These are phyloP conservation scores for Pelargonium fulgidum DNA, from an alignment of 441 rosid species.

Conservation along the genomic window DNA sequence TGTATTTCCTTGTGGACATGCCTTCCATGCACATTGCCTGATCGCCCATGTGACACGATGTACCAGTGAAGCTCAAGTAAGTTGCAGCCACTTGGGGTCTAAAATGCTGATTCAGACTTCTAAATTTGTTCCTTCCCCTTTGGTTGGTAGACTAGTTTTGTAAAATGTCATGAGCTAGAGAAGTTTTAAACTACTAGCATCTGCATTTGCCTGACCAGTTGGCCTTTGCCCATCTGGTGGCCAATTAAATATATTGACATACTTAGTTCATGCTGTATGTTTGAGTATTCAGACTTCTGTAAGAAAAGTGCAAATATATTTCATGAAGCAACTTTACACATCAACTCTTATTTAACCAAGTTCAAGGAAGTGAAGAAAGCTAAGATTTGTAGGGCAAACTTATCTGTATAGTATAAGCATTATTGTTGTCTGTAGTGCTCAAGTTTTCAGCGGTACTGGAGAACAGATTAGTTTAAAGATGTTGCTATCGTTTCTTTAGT, in stretches of 20 bases:
- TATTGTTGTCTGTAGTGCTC: background rate
- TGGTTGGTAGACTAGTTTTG: background rate
- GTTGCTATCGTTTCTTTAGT: background rate
- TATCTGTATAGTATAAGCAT: background rate
- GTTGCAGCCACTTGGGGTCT: constrained; percentile 14
- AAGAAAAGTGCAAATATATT: background rate
- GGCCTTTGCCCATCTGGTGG: background rate
- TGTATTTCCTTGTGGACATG: constrained; percentile 91
- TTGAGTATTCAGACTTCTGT: background rate
- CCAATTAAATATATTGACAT: background rate
- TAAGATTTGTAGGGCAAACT: background rate
- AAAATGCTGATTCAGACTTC: background rate
- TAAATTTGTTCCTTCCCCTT: background rate
- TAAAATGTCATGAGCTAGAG: background rate
- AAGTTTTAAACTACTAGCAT: background rate
- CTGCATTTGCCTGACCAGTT: background rate
- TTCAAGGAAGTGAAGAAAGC: background rate
- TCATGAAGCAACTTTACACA: constrained; percentile 1
- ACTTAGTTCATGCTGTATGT: background rate
- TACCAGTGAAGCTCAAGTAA: constrained; percentile 67
- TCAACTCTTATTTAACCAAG: background rate
- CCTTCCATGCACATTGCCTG: constrained; percentile 86
- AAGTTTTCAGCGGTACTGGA: background rate
- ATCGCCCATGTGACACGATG: constrained; percentile 87
- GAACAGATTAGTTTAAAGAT: background rate